These are phyloP conservation scores for Quercus alba DNA, from an alignment of 306 rosid species.

Conservation along the genomic window DNA sequence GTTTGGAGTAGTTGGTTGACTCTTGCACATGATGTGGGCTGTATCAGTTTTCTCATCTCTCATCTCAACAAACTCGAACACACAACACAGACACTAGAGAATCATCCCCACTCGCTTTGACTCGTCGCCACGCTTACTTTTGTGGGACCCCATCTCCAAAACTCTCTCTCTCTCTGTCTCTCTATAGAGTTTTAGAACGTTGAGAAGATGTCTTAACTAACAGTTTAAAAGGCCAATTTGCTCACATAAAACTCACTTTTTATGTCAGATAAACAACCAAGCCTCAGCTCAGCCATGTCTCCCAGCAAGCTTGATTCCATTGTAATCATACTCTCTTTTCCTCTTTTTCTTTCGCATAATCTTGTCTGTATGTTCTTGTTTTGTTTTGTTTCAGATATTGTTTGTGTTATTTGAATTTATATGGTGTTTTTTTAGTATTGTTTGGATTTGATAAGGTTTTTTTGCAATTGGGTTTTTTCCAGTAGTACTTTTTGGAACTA, in stretches of 20 bases:
- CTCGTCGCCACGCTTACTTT: slow-evolving; percentile 16
- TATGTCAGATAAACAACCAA: no score
- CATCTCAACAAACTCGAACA: neutral
- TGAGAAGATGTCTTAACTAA: neutral
- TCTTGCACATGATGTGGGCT: no score
- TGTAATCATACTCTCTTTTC: slow-evolving; percentile 42
- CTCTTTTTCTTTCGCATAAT: neutral
- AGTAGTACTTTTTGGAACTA: neutral
- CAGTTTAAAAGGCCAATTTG: neutral
- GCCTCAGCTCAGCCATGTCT: slow-evolving; percentile 45
- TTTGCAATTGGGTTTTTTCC: neutral
- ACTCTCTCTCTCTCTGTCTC: neutral
- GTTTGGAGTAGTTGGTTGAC: no score
- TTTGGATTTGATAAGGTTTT: neutral
- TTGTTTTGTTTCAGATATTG: neutral
- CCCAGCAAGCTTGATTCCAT: slow-evolving; percentile 73
- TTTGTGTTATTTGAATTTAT: neutral
- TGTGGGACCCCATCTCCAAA: slow-evolving; percentile 4
- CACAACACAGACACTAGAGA: neutral
- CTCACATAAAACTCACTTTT: neutral
- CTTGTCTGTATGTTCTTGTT: neutral
- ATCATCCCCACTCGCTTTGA: neutral
- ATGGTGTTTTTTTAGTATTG: neutral
- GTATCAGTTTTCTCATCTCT: no score
- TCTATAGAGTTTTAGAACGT: neutral